Evolutionary conservation across 2,329 filamentous ascomycete genomes (phyloP).

Genomic region (Colletotrichum tabaci): DNA sequence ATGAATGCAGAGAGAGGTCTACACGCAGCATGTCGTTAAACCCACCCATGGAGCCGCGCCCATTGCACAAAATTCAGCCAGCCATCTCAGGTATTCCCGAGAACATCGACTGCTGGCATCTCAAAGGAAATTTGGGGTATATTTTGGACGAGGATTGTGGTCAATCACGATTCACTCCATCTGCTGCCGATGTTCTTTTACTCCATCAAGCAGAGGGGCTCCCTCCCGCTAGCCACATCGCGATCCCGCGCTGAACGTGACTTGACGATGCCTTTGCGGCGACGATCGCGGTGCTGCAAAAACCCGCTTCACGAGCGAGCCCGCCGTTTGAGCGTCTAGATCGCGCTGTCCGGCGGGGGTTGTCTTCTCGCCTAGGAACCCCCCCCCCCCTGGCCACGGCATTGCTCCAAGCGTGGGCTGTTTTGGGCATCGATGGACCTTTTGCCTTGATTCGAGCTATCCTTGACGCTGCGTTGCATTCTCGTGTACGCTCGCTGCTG

Average conservation of each 20-base stretch:
- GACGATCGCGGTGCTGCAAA: not conserved
- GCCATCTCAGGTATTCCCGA: too few relatives aligned
- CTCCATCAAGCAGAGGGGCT: too few relatives aligned
- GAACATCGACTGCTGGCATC: too few relatives aligned
- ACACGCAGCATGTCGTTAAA: too few relatives aligned
- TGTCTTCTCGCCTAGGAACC: not conserved
- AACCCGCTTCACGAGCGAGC: not conserved
- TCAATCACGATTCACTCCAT: not conserved
- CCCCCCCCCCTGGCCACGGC: conserved; percentile 16
- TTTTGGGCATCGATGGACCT: conserved; percentile 4
- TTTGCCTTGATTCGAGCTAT: conserved; percentile 26
- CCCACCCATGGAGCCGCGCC: too few relatives aligned
- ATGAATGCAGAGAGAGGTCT: not conserved
- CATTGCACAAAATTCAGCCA: too few relatives aligned
- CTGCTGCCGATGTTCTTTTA: not conserved
- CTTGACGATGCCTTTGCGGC: not conserved
- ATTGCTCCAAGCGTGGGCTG: conserved; percentile 1
- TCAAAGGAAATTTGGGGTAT: too few relatives aligned
- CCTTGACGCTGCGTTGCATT: not conserved
- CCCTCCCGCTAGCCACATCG: not conserved
- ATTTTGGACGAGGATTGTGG: not conserved
- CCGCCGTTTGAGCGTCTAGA: not conserved
- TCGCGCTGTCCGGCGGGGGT: conserved; percentile 3
- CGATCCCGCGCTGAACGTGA: not conserved
- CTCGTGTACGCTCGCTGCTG: not conserved